Base-by-base conservation (phyloP, 2,329 filamentous ascomycete species). In the Hortaea sp. region DNA sequence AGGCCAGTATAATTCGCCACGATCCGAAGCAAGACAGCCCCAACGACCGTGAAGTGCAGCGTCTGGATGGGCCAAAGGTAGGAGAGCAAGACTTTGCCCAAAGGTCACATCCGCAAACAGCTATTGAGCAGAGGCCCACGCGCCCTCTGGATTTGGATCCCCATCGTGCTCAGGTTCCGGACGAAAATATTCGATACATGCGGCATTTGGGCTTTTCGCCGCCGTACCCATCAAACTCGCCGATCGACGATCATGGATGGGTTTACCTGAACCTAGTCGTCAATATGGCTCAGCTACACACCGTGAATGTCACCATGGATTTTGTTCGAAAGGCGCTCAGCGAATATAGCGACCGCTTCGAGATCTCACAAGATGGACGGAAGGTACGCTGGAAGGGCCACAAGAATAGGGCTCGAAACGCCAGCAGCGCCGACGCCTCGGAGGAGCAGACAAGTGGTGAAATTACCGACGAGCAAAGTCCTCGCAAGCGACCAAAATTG, bases 281-380 rank as follows among this genome's bases (percentile, higher is more conserved):
- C 60, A 88, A 84, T 58, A 76, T 94, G 71, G 87, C 88, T 0
- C 87, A 94, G 64, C 69, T 94, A 12, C 87, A 94, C 57, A 90
- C 88, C 0, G 37, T 39, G 7, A 89, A 88, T 48, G 86, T 94
- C 1, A 88, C 87, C 0, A 75, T 82, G 0, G 79, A 83, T 29
- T 90, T 90, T 56, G 80, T 92, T 35, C 81, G 84, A 48, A 77
- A 77, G 32, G 84, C 88, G 0, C 73, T 94, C 1, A 69, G 72
- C 0, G 79, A 84, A 42, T 77, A 81, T 53, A 90, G 85, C 56
- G 75, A 76, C 13, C 85, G 84, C 55, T 81, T 94, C 43, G 85
- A 94, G 60, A 62, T 94, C 0, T 90, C 86, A 0, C 70, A 71
- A 0, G 87, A 92, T 56, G 85, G 86, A 0, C 78, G 81, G 43